phyloP scores from a whole-genome alignment of 2,329 filamentous ascomycete genomes.

The Zymoseptoria ardabiliae region DNA sequence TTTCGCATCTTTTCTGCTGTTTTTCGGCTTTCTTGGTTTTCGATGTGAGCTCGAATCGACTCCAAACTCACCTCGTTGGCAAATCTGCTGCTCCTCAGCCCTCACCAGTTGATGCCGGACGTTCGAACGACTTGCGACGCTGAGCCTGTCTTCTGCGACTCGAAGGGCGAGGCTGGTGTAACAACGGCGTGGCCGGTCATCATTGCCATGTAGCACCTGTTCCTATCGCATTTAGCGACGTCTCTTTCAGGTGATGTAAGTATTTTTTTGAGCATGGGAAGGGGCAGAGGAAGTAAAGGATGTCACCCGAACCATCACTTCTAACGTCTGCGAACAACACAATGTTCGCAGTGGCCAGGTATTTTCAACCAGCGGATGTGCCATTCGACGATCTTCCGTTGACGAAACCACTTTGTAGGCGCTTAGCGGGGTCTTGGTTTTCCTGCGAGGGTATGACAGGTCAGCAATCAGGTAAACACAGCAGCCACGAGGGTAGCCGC shows the following conservation, averaged over 20 bases:
- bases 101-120: neutral
- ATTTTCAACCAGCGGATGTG: conserved; percentile 10
- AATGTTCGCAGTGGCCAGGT: neutral
- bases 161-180: neutral
- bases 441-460: conserved; percentile 13
- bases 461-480: conserved; percentile 2
- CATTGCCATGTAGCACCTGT: neutral
- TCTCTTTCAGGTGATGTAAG: neutral
- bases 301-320: neutral
- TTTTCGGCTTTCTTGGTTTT: neutral
- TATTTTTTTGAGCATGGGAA: neutral
- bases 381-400: conserved; percentile 10
- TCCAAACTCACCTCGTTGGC: neutral
- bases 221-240: neutral
- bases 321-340: neutral
- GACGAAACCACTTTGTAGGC: conserved; percentile 22
- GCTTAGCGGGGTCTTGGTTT: conserved; percentile 28
- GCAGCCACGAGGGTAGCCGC: neutral
- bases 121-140: neutral
- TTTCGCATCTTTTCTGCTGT: neutral
- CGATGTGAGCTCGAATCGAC: neutral
- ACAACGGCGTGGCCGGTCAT: neutral
- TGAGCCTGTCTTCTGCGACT: neutral
- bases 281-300: neutral
- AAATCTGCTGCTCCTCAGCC: neutral